Base-by-base conservation (phyloP, 1,139 yeast species). In the Yamadazyma spencermartinsiae region DNA sequence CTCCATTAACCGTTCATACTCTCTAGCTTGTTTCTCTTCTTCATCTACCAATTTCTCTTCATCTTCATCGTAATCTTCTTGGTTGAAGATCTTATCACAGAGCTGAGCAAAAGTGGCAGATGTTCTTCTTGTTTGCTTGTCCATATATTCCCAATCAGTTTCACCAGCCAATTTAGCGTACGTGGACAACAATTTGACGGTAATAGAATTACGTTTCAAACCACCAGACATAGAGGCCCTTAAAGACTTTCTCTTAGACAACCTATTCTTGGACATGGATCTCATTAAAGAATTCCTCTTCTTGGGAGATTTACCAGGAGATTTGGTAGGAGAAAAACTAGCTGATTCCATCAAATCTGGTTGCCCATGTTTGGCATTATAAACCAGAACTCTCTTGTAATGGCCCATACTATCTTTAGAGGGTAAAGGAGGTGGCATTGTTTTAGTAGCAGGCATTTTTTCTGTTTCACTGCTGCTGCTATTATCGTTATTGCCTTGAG, bases 81-180 rank as follows among this genome's bases (percentile, higher is more conserved):
- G 76, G 47, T 79, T 83, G 63, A 84, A 84, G 43, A 84, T 79
- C 57, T 79, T 81, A 61, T 84, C 90, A 68, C 88, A 82, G 35
- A 84, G 66, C 4, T 84, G 75, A 9, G 89, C 92, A 65, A 84
- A 84, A 41, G 86, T 85, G 10, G 87, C 82, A 26, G 87, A 80
- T 2, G 89, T 82, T 61, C 92, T 73, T 61, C 79, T 82, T 13
- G 88, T 80, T 57, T 80, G 87, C 51, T 78, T 80, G 50, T 82
- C 86, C 64, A 82, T 76, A 50, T 78, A 78, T 52, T 80, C 85
- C 81, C 87, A 79, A 43, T 80, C 85, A 34, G 76, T 71, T 44
- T 82, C 87, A 40, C 79, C 78, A 1, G 86, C 73, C 45, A 83
- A 64, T 55, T 80, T 82, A 23, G 90, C 86, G 56, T 84, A 84